Evolutionary conservation across 768 basidiomycete genomes (phyloP).

Genomic region (Daedalea quercina): DNA sequence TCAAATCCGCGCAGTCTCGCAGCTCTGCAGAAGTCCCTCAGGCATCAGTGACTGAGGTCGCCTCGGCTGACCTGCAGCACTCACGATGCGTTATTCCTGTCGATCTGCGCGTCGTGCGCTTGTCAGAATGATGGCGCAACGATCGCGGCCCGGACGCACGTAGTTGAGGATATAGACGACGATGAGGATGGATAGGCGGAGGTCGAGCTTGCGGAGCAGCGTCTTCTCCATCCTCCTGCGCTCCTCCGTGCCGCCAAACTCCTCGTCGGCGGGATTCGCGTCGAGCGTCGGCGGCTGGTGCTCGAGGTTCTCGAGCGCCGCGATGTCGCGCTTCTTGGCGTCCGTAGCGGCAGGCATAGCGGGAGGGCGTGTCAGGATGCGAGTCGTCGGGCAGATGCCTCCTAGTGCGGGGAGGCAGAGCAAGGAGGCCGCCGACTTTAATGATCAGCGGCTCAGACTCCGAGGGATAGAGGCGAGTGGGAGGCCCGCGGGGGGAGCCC

Average conservation of each 20-base stretch:
- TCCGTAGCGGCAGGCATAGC: neutral
- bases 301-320: neutral
- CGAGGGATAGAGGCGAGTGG: no score
- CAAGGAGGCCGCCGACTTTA: no score
- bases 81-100: slow-evolving; percentile 66
- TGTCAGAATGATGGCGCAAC: neutral
- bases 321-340: neutral
- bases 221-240: slow-evolving; percentile 34
- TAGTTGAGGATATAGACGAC: slow-evolving; percentile 43
- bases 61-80: slow-evolving; percentile 9
- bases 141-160: slow-evolving; percentile 21
- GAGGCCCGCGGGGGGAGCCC: no score
- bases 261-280: slow-evolving; percentile 6
- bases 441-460: no score
- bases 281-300: neutral
- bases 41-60: no score
- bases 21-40: slow-evolving; percentile 37
- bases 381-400: no score
- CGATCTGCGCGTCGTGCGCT: slow-evolving; percentile 35
- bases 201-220: slow-evolving; percentile 37
- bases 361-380: no score
- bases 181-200: slow-evolving; percentile 36
- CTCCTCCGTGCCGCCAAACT: slow-evolving; percentile 26
- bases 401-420: no score
- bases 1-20: slow-evolving; percentile 71